Conservation (phyloP, 1,139 yeast genomes). For the Hyphopichia pseudoburtonii region DNA sequence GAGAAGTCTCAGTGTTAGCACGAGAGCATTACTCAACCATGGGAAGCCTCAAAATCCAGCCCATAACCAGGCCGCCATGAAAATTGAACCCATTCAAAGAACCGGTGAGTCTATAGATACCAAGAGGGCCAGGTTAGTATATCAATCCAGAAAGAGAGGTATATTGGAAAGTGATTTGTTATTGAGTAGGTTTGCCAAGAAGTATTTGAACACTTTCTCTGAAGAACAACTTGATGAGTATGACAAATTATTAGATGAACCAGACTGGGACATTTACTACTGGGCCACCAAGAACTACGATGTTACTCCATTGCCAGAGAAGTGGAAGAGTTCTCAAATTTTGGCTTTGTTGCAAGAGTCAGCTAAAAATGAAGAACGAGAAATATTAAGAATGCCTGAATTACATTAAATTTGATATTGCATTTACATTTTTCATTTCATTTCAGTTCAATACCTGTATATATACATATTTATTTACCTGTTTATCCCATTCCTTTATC, state of each 20-base stretch:
- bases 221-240: constrained; percentile 77
- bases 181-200: constrained; percentile 81
- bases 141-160: constrained; percentile 95
- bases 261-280: constrained; percentile 98
- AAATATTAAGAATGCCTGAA: constrained; percentile 83
- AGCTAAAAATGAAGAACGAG: constrained; percentile 70
- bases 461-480: too few relatives aligned
- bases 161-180: constrained; percentile 89
- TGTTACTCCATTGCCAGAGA: constrained; percentile 81
- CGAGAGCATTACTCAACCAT: constrained; percentile 26
- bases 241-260: constrained; percentile 81
- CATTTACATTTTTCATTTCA: too few relatives aligned
- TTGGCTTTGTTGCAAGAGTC: constrained; percentile 68
- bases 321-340: constrained; percentile 71
- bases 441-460: too few relatives aligned
- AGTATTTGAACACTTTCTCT: constrained; percentile 59
- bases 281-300: constrained; percentile 90
- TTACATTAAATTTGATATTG: constrained; percentile 21
- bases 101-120: constrained; percentile 70
- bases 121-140: constrained; percentile 81
- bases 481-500: too few relatives aligned
- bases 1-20: constrained; percentile 12
- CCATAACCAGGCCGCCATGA: constrained; percentile 38
- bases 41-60: constrained; percentile 50
- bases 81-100: constrained; percentile 75